Conservation (phyloP, 768 basidiomycete species). For the Kwoniella sp. region DNA sequence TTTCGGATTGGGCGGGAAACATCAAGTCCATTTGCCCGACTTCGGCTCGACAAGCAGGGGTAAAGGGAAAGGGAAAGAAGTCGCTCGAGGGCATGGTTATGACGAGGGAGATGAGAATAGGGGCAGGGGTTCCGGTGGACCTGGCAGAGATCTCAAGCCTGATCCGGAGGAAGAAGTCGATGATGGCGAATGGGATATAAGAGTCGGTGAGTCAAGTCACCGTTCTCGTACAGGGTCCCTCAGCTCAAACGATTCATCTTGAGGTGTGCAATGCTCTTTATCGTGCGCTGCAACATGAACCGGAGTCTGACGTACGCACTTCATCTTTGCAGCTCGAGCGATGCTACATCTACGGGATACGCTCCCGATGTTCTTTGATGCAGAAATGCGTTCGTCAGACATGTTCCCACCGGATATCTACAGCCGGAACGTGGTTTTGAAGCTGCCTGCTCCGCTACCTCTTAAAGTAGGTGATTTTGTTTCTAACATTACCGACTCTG, state of each 20-base stretch:
- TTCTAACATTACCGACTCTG: too few relatives aligned
- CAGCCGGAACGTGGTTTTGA: conserved; percentile 46
- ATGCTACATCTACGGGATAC: conserved; percentile 53
- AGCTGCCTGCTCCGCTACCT: conserved; percentile 51
- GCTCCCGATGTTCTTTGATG: conserved; percentile 46
- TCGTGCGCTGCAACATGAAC: not conserved
- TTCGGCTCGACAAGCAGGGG: conserved; percentile 10
- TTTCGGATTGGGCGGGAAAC: conserved; percentile 17
- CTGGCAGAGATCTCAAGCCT: conserved; percentile 4
- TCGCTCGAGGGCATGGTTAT: conserved; percentile 6
- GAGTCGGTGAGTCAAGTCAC: conserved; percentile 47
- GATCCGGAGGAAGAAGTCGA: conserved; percentile 44
- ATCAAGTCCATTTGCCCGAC: conserved; percentile 10
- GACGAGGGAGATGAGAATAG: not conserved
- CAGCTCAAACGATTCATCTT: not conserved
- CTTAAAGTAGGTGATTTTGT: conserved; percentile 49
- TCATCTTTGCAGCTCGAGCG: conserved; percentile 39
- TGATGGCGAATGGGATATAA: conserved; percentile 53
- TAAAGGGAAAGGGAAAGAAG: conserved; percentile 38
- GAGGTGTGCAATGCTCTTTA: not conserved
- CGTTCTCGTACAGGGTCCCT: not conserved
- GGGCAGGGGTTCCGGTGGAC: not conserved
- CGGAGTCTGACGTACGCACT: not conserved
- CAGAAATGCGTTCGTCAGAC: conserved; percentile 29
- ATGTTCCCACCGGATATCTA: conserved; percentile 53